Base-by-base conservation (phyloP, 306 rosid genomes). In the Casuarina equisetifolia region DNA sequence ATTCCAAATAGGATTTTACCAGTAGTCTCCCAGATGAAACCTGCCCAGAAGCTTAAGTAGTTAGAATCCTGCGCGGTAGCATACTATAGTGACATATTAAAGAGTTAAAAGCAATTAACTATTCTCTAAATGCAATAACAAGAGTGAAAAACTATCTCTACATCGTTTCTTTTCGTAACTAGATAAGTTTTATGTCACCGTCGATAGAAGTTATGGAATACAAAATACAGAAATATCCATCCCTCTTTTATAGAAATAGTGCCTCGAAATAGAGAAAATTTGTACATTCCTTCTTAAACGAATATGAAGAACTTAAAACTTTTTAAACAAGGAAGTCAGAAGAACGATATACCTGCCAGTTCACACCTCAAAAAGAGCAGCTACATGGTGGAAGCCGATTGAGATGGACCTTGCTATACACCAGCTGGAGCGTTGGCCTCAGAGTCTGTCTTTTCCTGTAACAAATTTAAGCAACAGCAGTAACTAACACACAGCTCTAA, bases 341-440 rank as follows among this genome's bases (percentile, higher is more conserved):
- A 43, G 36, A 68, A 25, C 36, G 12, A 7, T 32, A 69, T 48
- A 46, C 36, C 57, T 36, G 64, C 25, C 44, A 3, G 48, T 55
- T 57, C 81, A 72, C 10, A 74, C 72, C 80, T 71, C 42, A 8
- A 2, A 40, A 16, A 43, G 2, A 73, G 39, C 61, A 69, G 71
- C 78, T 68, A 10, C 6, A 17, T 43, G 32, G 19, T 8, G 39
- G 70, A 75, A 75, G 76, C 55, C 62, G 70, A 57, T 57, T 59
- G 71, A 69, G 17, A 5, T 9, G 8, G 53, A 45, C 32, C 51
- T 38, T 69, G 32, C 75, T 85, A 92, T 51, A 82, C 85, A 69
- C 96, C 88, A 1, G 94, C 90, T 4, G 86, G 85, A 74, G 97
- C 81, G 84, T 87, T 96, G n/a, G 44, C 83, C 78, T 86, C 90